Evolutionary conservation across 2,329 filamentous ascomycete species (phyloP), one percentile per base, ranked within the genome.

Genomic region (Ramichloridium luteum): DNA sequence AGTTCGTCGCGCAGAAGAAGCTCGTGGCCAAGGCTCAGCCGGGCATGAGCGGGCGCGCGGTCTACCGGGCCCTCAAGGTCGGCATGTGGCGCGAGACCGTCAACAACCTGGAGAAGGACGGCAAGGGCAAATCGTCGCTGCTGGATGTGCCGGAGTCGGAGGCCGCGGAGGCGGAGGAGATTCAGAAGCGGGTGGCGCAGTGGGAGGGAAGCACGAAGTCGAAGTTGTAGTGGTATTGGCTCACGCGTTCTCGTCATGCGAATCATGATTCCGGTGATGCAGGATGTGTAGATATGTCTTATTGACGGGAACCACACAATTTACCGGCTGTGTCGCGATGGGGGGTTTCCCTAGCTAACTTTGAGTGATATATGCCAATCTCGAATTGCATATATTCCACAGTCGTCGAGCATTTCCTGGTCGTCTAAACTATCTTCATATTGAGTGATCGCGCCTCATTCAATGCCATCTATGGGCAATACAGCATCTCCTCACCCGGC

Each of bases 21-120:
- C 55, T 90, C 37, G 57, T 67, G 4, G 60, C 64, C 16, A 82
- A 80, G 63, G 68, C 67, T 1, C 37, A 41, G 28, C 40, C 41
- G 27, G 49, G 49, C 6, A 36, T 45, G 25, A 47, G 41, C 15
- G 66, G 69, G 42, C 71, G 68, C 18, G 74, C 74, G 8, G 71
- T 80, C 15, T 88, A 84, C 52, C 76, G 77, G 3, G 50, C 66
- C 33, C 58, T 90, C 51, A 88, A 85, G 65, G 61, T 66, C 39
- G 81, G 86, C 58, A 78, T 88, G 72, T 84, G 77, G 55, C 64
- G 72, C 13, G 73, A 80, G 50, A 68, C 72, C 5, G 51, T 84
- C 18, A 66, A 55, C 11, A 61, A 73, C 45, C 52, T 85, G 42
- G 68, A 68, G 35, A 60, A 59, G 3, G 62, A 68, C 34, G 58